Base-by-base conservation (phyloP, 1,139 yeast species). In the Diutina catenulata region DNA sequence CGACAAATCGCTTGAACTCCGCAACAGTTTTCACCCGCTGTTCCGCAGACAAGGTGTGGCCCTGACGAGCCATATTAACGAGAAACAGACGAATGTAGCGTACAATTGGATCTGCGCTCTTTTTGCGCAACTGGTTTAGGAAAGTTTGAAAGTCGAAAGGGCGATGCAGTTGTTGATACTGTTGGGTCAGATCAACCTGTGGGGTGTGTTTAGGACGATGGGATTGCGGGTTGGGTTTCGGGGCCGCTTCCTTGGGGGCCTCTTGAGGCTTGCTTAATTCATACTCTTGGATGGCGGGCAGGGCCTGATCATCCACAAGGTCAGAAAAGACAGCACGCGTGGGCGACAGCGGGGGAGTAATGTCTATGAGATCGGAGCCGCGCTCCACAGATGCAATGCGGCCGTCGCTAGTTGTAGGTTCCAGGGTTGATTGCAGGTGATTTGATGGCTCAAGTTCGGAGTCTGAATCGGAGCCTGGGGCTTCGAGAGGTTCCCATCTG, bases 71-170 rank as follows among this genome's bases (percentile, higher is more conserved):
- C 53, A 91, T 91, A 41, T 86, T 91, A 24, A 69, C 70, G 37
- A 93, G 60, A 49, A 93, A 80, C 21, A 84, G 87, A 52, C 83
- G 75, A 33, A 88, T 74, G 50, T 88, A 93, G 40, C 88, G 71
- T 2, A 91, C 88, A 32, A 88, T 71, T 0, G 98, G 97, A 43
- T 86, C 95, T 2, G 97, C 95, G 40, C 74, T 66, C 46, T 77
- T 80, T 42, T 74, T 70, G 41, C 80, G 76, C 44, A 93, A 66
- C 44, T 81, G 86, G 5, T 69, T 65, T 28, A 88, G 64, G 52
- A 93, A 93, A 19, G 68, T 62, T 51, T 83, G 95, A 55, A 88
- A 91, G 53, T 91, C 95, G 58, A 86, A 83, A 3, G 32, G 33
- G 31, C 28, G 39, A 16, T 35, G 39, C 4, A 33, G 25, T 21